A percentile compares a stretch with the other conserved stretches of the same genome.
Conservation (phyloP, 768 basidiomycete genomes). For the Psilocybe subaeruginosa region DNA sequence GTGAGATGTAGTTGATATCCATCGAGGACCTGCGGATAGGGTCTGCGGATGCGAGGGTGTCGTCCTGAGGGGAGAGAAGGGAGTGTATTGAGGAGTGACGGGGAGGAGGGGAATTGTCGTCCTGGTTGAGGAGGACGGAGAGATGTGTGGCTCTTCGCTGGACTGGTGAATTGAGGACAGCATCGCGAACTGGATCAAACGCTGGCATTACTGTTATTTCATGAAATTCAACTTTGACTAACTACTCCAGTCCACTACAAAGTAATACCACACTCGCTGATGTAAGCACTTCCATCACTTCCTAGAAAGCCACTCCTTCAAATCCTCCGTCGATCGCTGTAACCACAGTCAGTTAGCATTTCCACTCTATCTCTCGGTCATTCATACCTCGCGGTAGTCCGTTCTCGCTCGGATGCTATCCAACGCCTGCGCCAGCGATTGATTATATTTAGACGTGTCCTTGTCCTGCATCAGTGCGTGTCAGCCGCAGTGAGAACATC, state of each 20-base stretch:
- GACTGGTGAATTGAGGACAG: constrained; percentile 78
- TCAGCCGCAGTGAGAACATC: constrained; percentile 19
- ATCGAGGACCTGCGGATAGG: constrained; percentile 29
- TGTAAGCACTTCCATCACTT: constrained; percentile 29
- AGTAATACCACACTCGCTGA: constrained; percentile 21
- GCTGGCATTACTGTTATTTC: constrained; percentile 45
- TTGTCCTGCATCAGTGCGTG: constrained; percentile 47
- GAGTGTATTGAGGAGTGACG: constrained; percentile 35
- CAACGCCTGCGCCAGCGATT: constrained; percentile 65
- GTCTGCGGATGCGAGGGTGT: constrained; percentile 27
- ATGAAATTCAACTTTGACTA: constrained; percentile 3
- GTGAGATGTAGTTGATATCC: constrained; percentile 31
- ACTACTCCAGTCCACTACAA: not conserved
- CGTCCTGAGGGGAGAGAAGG: constrained; percentile 20
- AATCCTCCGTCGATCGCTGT: constrained; percentile 62
- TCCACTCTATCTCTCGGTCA: not conserved
- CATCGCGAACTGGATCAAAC: constrained; percentile 89
- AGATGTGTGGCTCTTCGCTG: constrained; percentile 75
- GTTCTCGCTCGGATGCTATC: constrained; percentile 67
- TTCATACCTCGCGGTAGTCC: constrained; percentile 63
- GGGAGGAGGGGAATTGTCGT: constrained; percentile 15
- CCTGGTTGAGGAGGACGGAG: constrained; percentile 70
- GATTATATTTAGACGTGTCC: constrained; percentile 69
- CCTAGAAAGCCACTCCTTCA: constrained; percentile 52
- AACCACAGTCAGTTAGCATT: constrained; percentile 6